A percentile compares a stretch with the other conserved stretches of the same genome.
Conservation (phyloP, 208 protist species). For the Tritrichomonas foetus region DNA sequence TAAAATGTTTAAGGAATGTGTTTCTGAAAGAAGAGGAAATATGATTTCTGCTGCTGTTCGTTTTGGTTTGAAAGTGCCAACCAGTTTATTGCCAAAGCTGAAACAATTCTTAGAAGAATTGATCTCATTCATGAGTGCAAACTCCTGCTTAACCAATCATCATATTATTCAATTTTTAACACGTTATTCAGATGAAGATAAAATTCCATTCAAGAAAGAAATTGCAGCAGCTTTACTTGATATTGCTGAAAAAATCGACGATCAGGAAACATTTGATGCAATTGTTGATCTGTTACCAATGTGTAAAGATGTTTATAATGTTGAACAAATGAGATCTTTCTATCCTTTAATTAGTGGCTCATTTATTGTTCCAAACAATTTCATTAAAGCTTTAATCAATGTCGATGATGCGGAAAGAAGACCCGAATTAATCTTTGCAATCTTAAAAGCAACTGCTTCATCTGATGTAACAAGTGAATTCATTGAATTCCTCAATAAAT, state of each 20-base stretch:
- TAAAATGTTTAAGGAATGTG: not conserved
- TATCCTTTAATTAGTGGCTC: not conserved
- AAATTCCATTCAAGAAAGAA: not conserved
- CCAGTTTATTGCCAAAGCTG: not conserved
- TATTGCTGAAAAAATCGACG: not conserved
- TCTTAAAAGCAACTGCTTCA: not conserved
- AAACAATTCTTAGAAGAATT: not conserved
- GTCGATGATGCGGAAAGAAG: not conserved
- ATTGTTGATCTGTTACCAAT: not conserved
- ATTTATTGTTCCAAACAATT: not conserved
- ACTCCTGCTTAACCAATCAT: not conserved
- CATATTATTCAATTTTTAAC: not conserved
- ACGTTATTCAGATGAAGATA: not conserved
- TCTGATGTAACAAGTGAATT: not conserved
- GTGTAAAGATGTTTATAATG: not conserved
- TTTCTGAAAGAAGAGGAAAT: not conserved
- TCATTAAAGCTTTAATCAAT: not conserved
- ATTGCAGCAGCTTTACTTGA: not conserved
- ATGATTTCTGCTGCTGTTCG: not conserved
- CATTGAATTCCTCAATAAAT: not conserved
- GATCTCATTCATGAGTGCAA: not conserved
- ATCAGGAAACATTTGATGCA: not conserved
- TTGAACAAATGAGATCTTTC: not conserved
- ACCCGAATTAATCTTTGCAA: not conserved
- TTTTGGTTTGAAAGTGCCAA: not conserved